phyloP scores from a whole-genome alignment of 352 stramenopile species.

The Phytophthora idaei region DNA sequence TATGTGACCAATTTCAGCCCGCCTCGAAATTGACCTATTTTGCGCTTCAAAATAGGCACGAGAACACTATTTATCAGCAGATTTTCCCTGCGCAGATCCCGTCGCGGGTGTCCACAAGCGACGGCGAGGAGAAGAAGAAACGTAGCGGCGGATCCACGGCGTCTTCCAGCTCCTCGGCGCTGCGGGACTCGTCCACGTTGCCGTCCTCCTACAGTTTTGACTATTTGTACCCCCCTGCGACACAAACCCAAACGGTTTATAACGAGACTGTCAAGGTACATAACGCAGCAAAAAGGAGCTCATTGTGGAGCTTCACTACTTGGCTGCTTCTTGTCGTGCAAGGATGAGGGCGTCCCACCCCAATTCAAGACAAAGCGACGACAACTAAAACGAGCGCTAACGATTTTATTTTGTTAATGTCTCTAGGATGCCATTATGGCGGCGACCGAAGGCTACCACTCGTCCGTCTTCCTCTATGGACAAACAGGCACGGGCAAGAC shows the following conservation, averaged over 20 bases:
- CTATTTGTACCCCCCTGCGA: constrained; percentile 80
- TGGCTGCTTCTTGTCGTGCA: constrained; percentile 29
- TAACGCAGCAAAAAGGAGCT: background rate
- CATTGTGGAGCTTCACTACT: constrained; percentile 12
- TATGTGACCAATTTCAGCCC: constrained; percentile 2
- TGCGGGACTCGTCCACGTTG: constrained; percentile 42
- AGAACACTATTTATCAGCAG: constrained; percentile 90
- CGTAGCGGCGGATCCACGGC: constrained; percentile 38
- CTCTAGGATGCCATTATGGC: constrained; percentile 68
- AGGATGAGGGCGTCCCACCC: constrained; percentile 30
- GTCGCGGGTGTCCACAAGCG: constrained; percentile 28
- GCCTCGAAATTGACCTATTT: constrained; percentile 8
- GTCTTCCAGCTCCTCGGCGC: constrained; percentile 42
- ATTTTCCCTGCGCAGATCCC: constrained; percentile 76
- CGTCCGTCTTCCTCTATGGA: constrained; percentile 92
- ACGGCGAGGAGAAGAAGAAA: constrained; percentile 39
- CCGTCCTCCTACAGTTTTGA: constrained; percentile 88
- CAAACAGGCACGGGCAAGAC: constrained; percentile 90
- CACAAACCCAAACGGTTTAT: constrained; percentile 81
- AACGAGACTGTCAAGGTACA: constrained; percentile 75
- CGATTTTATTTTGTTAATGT: background rate
- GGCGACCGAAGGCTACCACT: constrained; percentile 81
- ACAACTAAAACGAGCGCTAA: background rate
- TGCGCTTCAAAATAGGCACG: constrained; percentile 54
- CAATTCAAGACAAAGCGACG: constrained; percentile 12